Evolutionary conservation across 768 basidiomycete genomes (phyloP), one percentile per base, ranked within the genome.

Genomic region (Boletus reticuloceps): DNA sequence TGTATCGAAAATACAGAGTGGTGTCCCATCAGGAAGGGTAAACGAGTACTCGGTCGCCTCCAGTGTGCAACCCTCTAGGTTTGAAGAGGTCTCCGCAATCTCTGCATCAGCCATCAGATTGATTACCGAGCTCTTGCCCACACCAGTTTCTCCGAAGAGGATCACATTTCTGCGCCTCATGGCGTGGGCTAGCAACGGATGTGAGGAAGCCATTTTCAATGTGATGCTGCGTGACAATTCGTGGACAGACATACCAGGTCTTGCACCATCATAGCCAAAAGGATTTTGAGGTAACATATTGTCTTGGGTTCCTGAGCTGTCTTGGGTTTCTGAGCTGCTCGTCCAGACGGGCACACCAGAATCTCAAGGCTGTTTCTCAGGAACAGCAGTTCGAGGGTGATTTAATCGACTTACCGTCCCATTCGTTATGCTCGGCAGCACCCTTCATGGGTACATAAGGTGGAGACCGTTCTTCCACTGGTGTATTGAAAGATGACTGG

Each of bases 141-240:
- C 54, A 5, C 57, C 57, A 2, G 54, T 57, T 38, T 51, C 47
- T 7, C 58, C 58, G 11, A 59, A 59, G 6, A 60, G 34, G n/a
- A 59, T 20, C 5, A 59, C 34, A 5, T 45, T 60, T 19, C 39
- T 40, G 45, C 45, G 45, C 14, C 20, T 22, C 6, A 12, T 37
- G 52, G 16, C 14, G 36, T 36, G 19, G n/a, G 34, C 37, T 54
- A 14, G 11, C 19, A 20, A 12, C 19, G 6, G 3, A 29, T 1
- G 40, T 10, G 37, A 13, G 3, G 7, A 9, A 14, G 29, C 14
- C 13, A 17, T 22, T 20, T 50, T 41, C 39, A 31, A 22, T 14
- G 38, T 19, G n/a, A 25, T 36, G 2, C 41, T 31, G 17, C 19
- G 20, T 16, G 34, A 19, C 36, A 20, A 12, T 38, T 10, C 19